Evolutionary conservation across 108 stramenopile species (phyloP), one percentile per base, ranked within the genome.

Genomic region (Discostella stelligeroides): DNA sequence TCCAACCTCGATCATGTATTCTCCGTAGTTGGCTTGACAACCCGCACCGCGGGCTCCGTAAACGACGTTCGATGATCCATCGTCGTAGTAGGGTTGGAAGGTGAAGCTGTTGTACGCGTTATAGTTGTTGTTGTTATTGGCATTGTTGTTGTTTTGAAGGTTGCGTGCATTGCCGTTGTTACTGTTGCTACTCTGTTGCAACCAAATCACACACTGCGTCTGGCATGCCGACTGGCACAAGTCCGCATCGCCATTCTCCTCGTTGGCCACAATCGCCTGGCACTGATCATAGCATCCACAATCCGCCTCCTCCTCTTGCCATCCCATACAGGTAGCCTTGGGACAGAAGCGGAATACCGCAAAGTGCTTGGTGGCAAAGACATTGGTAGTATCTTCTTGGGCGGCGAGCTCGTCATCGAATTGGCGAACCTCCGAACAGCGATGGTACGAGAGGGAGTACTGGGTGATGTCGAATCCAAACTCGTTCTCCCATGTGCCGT

Each of bases 271-370:
- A 18, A 18, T 20, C 7, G 34, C 34, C 13, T 45, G 15, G 34
- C 57, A 58, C 57, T 58, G 57, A 41, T 58, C 4, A 1, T 37
- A 4, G 48, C 63, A 48, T 25, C 65, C 71, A 17, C 39, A 41
- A 45, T 56, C 70, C 12, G 29, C 60, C 27, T 63, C 54, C n/a
- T 72, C 50, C 14, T 49, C 49, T 11, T 46, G 51, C 49, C 50
- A 40, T 17, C 61, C 54, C 60, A 64, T 80, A 61, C 94, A 95
- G 1, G 80, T 75, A 21, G 66, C 63, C 38, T 75, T 60, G 46
- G 89, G 88, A 67, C 94, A 95, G 47, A 95, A 82, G 9, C 94
- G 89, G 49, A 95, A 84, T 15, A 88, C 80, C 38, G 90, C 91
- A 62, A 91, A 95, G 48, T 86, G 86, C 50, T 90, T 63, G 49